These are phyloP conservation scores for Gossypium lobatum DNA, from an alignment of 441 rosid genomes.

Conservation along the genomic window DNA sequence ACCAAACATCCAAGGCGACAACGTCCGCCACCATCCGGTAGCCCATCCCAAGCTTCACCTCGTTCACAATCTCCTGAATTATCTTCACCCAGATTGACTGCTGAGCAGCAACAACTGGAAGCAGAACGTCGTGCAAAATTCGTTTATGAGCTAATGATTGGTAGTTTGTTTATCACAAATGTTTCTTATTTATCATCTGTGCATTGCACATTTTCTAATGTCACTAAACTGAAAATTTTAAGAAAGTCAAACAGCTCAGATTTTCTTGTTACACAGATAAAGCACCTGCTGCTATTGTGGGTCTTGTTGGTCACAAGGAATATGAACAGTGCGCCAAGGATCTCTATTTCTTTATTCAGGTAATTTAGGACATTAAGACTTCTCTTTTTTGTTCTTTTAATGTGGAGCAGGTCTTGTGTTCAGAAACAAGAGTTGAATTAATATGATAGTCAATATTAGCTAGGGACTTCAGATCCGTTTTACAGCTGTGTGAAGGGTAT, in stretches of 20 bases:
- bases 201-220: neutral
- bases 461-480: too few relatives aligned
- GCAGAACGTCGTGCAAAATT: conserved; percentile 85
- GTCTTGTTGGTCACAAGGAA: conserved; percentile 90
- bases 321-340: conserved; percentile 91
- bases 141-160: conserved; percentile 86
- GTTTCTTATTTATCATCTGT: neutral
- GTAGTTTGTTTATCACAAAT: conserved; percentile 32
- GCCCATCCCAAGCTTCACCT: conserved; percentile 28
- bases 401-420: neutral
- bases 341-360: conserved; percentile 95
- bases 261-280: conserved; percentile 53
- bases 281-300: conserved; percentile 78
- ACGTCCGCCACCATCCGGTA: conserved; percentile 29
- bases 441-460: neutral
- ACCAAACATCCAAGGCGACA: conserved; percentile 87
- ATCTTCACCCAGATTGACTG: conserved; percentile 35
- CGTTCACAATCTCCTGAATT: conserved; percentile 20
- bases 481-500: neutral
- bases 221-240: neutral
- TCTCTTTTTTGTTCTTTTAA: neutral
- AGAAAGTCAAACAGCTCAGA: conserved; percentile 1
- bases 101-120: conserved; percentile 62
- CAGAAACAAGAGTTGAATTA: neutral
- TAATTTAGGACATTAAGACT: conserved; percentile 15